These are phyloP conservation scores for Fusarium subglutinans DNA, from an alignment of 2,329 filamentous ascomycete species.

Conservation along the genomic window DNA sequence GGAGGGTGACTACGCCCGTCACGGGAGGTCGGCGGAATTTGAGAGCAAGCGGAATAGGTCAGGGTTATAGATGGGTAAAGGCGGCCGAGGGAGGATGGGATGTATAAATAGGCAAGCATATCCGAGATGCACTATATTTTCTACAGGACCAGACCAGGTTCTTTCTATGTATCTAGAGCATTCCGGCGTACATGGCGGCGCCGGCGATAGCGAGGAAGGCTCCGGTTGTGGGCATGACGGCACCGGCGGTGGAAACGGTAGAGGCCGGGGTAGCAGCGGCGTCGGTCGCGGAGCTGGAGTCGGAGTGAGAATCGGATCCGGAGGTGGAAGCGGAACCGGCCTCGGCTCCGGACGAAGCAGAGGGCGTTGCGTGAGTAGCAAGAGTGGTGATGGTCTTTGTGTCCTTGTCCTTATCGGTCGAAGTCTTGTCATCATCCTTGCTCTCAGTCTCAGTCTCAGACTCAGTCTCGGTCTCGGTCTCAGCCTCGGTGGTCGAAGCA, in stretches of 20 bases:
- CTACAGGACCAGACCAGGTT: not conserved
- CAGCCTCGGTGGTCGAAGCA: slow-evolving; percentile 1
- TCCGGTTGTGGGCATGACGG: slow-evolving; percentile 39
- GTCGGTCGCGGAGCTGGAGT: slow-evolving; percentile 25
- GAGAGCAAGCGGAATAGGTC: not conserved
- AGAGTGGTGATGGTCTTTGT: slow-evolving; percentile 19
- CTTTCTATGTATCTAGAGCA: slow-evolving; percentile 32
- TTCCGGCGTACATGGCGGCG: slow-evolving; percentile 41
- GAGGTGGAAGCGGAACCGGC: slow-evolving; percentile 26
- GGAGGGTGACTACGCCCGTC: slow-evolving; percentile 24
- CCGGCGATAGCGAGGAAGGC: slow-evolving; percentile 44
- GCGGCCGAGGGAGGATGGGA: slow-evolving; percentile 11
- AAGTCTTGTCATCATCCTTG: slow-evolving; percentile 1
- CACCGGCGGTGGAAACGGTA: slow-evolving; percentile 35
- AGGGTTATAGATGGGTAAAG: slow-evolving; percentile 25
- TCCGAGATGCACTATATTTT: not conserved
- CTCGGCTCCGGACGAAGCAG: slow-evolving; percentile 12
- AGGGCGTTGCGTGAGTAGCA: slow-evolving; percentile 12
- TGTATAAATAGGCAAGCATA: slow-evolving; percentile 3
- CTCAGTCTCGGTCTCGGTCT: not conserved
- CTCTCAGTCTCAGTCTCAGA: not conserved
- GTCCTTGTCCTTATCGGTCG: slow-evolving; percentile 16
- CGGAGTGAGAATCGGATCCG: slow-evolving; percentile 14
- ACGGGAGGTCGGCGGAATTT: slow-evolving; percentile 30
- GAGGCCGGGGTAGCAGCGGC: slow-evolving; percentile 28